Evolutionary conservation across 2,329 filamentous ascomycete species (phyloP).

Genomic region (Fusarium proliferatum): DNA sequence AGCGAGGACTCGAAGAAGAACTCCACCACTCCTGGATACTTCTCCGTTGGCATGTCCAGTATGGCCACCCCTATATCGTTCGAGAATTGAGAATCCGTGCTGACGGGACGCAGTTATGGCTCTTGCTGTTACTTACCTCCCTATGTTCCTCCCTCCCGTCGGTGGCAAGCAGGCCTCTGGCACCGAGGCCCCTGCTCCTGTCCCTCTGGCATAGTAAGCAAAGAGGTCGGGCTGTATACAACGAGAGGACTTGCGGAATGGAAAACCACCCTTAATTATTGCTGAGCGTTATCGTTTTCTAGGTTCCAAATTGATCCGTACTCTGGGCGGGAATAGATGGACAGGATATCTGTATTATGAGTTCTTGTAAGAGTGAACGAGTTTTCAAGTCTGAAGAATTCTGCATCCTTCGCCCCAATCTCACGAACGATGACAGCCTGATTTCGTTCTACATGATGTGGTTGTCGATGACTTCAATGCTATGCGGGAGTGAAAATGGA

Average conservation of each 20-base stretch:
- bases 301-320: not conserved
- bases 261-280: slow-evolving; percentile 4
- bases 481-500: not conserved
- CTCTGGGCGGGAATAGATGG: not conserved
- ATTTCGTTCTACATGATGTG: not conserved
- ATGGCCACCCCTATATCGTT: slow-evolving; percentile 50
- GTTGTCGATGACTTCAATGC: not conserved
- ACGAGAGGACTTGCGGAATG: not conserved
- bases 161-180: slow-evolving; percentile 46
- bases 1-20: slow-evolving; percentile 73
- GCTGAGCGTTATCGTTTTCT: slow-evolving; percentile 19
- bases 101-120: slow-evolving; percentile 64
- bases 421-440: not conserved
- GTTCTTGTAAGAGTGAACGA: slow-evolving; percentile 11
- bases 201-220: slow-evolving; percentile 27
- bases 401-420: not conserved
- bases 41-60: slow-evolving; percentile 84
- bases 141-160: slow-evolving; percentile 60
- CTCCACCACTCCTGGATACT: slow-evolving; percentile 73
- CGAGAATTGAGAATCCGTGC: not conserved
- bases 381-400: not conserved
- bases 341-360: slow-evolving; percentile 5
- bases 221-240: slow-evolving; percentile 3
- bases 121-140: slow-evolving; percentile 64
- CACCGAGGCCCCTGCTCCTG: slow-evolving; percentile 47